phyloP scores from a whole-genome alignment of 2,329 filamentous ascomycete genomes.

The Delphinella strobiligena region DNA sequence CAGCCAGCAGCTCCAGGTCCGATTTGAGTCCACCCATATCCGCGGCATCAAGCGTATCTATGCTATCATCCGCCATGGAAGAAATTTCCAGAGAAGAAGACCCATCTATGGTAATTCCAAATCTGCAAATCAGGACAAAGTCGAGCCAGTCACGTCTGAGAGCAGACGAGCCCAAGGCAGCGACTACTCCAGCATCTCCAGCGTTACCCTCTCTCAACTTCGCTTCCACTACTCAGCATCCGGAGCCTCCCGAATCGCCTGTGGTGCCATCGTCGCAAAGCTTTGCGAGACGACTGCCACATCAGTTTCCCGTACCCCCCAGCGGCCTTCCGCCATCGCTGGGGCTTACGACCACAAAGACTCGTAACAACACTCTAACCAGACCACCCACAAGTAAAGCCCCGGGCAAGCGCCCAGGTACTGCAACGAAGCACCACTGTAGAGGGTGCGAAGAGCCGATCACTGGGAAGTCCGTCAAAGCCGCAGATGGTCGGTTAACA shows the following conservation, averaged over 20 bases:
- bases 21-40: constrained; percentile 19
- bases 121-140: constrained; percentile 6
- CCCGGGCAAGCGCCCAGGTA: constrained; percentile 2
- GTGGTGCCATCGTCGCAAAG: constrained; percentile 18
- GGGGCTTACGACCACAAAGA: too few relatives aligned
- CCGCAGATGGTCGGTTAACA: constrained; percentile 79
- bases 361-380: too few relatives aligned
- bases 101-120: constrained; percentile 3
- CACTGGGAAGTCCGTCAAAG: constrained; percentile 83
- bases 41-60: constrained; percentile 18
- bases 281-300: too few relatives aligned
- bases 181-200: constrained; percentile 1
- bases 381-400: neutral
- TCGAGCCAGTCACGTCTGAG: constrained; percentile 1
- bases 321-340: too few relatives aligned
- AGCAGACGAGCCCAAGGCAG: constrained; percentile 2
- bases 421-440: constrained; percentile 44
- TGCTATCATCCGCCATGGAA: constrained; percentile 5
- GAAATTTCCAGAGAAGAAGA: neutral
- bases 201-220: neutral
- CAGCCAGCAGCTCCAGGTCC: constrained; percentile 15
- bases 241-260: constrained; percentile 17
- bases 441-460: constrained; percentile 71
- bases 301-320: constrained; percentile 1
- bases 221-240: neutral